A percentile compares a stretch with the other conserved stretches of the same genome.
Evolutionary conservation across 1,284 basidiomycete genomes (phyloP).

Genomic region (Leccinum pachyderme): DNA sequence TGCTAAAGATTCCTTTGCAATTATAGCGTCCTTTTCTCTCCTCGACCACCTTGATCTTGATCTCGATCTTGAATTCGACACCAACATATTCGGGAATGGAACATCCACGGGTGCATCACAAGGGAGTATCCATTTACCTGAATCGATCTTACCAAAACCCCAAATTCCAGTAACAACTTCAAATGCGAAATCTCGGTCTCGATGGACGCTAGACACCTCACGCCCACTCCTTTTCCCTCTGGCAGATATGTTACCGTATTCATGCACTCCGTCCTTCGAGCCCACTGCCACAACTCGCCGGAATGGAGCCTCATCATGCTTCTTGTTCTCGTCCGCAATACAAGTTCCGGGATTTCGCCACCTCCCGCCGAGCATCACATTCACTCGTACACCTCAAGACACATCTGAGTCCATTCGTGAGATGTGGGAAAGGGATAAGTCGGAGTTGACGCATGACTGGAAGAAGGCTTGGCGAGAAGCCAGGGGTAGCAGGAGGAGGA

Average conservation of each 20-base stretch:
- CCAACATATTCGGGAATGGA: slow-evolving; percentile 39
- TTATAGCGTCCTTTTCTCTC: slow-evolving; percentile 57
- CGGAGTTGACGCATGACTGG: slow-evolving; percentile 75
- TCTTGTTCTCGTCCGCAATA: slow-evolving; percentile 28
- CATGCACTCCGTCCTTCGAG: not conserved
- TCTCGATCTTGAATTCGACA: slow-evolving; percentile 60
- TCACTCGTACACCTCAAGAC: slow-evolving; percentile 43
- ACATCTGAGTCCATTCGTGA: slow-evolving; percentile 59
- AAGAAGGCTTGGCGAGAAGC: slow-evolving; percentile 79
- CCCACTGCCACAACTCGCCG: not conserved
- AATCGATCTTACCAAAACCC: not conserved
- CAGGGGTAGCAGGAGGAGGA: slow-evolving; percentile 61
- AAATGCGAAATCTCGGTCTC: slow-evolving; percentile 7
- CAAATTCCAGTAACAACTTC: slow-evolving; percentile 1
- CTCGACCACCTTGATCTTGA: slow-evolving; percentile 65
- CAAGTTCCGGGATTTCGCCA: slow-evolving; percentile 42
- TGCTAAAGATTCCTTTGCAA: not conserved
- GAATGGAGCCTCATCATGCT: slow-evolving; percentile 9
- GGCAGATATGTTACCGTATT: slow-evolving; percentile 26
- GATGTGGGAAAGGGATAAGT: slow-evolving; percentile 70
- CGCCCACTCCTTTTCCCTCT: slow-evolving; percentile 65
- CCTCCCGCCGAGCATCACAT: slow-evolving; percentile 40
- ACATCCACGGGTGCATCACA: slow-evolving; percentile 2
- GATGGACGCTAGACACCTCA: slow-evolving; percentile 44
- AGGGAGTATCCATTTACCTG: not conserved